Percentiles rank a stretch among this genome's conserved stretches.
These are phyloP conservation scores for Sporothrix globosa DNA, from an alignment of 2,329 filamentous ascomycete species.

Conservation along the genomic window DNA sequence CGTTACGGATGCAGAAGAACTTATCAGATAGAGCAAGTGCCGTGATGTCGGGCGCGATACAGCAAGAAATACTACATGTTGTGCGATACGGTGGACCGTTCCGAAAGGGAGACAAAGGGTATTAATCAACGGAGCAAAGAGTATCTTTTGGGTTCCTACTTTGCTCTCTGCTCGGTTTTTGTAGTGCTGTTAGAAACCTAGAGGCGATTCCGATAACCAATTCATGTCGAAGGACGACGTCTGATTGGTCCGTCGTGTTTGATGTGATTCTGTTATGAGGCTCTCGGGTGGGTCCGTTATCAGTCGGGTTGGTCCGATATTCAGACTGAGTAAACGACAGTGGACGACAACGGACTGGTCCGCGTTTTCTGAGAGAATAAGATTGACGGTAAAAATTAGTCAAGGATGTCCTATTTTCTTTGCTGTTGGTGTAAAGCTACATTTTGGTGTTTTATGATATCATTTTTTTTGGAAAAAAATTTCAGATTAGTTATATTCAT, in stretches of 20 bases:
- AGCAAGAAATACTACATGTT: neutral
- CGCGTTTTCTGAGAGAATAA: neutral
- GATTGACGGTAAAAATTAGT: neutral
- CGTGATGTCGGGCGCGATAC: constrained; percentile 4
- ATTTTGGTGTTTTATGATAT: too few species aligned
- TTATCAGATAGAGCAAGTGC: constrained; percentile 11
- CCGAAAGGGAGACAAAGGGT: neutral
- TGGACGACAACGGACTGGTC: constrained; percentile 13
- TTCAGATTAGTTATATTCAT: too few species aligned
- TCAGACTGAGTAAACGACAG: neutral
- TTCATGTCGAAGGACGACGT: neutral
- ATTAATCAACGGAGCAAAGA: too few species aligned
- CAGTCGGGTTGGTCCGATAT: neutral
- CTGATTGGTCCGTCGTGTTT: neutral
- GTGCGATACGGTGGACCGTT: neutral
- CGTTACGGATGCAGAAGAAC: neutral
- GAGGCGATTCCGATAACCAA: neutral
- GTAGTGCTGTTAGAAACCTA: too few species aligned
- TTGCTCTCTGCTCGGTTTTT: too few species aligned
- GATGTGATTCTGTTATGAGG: constrained; percentile 1
- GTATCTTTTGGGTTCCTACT: too few species aligned
- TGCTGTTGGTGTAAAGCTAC: neutral
- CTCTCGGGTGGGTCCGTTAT: constrained; percentile 6
- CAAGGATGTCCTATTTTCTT: neutral
- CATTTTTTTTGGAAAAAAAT: too few species aligned